phyloP scores from a whole-genome alignment of 192 early-diverging fungal species.

The Phlyctochytrium planicorne region DNA sequence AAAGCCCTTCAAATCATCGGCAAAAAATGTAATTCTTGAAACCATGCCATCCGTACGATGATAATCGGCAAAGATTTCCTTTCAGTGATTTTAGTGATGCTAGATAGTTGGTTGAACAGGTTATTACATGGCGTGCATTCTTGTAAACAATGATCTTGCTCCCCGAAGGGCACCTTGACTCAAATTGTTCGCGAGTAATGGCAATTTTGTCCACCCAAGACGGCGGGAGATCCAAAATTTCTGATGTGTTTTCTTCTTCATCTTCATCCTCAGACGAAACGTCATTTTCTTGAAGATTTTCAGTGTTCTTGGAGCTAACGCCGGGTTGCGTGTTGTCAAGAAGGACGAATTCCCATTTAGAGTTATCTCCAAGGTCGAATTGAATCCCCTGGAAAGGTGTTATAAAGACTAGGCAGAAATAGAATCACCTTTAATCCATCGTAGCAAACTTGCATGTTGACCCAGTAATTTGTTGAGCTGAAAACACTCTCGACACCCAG shows the following conservation, averaged over 20 bases:
- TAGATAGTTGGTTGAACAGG: too few relatives aligned
- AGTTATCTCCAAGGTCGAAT: conserved; percentile 60
- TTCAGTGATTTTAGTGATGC: too few relatives aligned
- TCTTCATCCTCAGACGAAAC: conserved; percentile 42
- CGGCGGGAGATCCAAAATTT: conserved; percentile 56
- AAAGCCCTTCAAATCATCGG: conserved; percentile 40
- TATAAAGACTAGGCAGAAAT: not conserved
- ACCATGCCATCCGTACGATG: conserved; percentile 58
- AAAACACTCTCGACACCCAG: conserved; percentile 61
- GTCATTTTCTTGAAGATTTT: conserved; percentile 35
- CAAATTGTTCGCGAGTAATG: conserved; percentile 52
- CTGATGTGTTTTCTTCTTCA: conserved; percentile 26
- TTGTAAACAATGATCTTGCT: conserved; percentile 47
- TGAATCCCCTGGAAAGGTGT: conserved; percentile 48
- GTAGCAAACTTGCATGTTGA: conserved; percentile 64
- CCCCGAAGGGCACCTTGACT: conserved; percentile 48
- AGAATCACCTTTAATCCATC: conserved; percentile 50
- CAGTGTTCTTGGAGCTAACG: conserved; percentile 10
- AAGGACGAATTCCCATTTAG: conserved; percentile 64
- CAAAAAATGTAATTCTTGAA: conserved; percentile 50
- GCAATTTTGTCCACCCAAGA: conserved; percentile 52
- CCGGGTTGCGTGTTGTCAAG: conserved; percentile 57
- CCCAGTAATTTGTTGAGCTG: conserved; percentile 59
- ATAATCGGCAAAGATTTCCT: conserved; percentile 62
- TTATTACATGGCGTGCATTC: conserved; percentile 44